phyloP scores from a whole-genome alignment of 2,329 filamentous ascomycete genomes.

The Scortechinia acanthostroma region DNA sequence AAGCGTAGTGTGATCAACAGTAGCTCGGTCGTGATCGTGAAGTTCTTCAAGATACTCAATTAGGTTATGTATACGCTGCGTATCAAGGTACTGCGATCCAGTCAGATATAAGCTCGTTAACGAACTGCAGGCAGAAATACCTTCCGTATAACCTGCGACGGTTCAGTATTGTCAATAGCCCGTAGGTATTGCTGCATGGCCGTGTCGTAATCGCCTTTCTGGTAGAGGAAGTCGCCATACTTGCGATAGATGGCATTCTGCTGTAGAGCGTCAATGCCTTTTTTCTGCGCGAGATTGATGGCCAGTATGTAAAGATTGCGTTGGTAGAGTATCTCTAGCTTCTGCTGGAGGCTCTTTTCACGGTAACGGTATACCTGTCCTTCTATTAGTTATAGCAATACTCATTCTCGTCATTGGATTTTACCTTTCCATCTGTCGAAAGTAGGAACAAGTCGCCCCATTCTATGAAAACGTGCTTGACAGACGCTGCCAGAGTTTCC shows the following conservation, averaged over 20 bases:
- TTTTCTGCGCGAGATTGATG: constrained; percentile 86
- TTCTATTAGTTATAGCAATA: constrained; percentile 84
- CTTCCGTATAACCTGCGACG: constrained; percentile 85
- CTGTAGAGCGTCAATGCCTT: constrained; percentile 71
- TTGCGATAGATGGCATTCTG: constrained; percentile 88
- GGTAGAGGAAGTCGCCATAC: constrained; percentile 90
- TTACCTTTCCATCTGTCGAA: constrained; percentile 85
- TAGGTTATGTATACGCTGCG: constrained; percentile 91
- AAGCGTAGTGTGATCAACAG: constrained; percentile 88
- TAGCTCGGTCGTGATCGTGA: constrained; percentile 87
- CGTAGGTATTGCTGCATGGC: constrained; percentile 99
- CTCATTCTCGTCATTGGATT: constrained; percentile 32
- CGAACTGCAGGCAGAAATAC: not conserved
- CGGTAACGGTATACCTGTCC: constrained; percentile 88
- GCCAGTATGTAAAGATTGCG: constrained; percentile 86
- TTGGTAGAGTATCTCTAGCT: constrained; percentile 87
- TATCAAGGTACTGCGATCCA: constrained; percentile 74
- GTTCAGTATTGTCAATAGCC: constrained; percentile 91
- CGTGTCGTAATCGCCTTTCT: constrained; percentile 90
- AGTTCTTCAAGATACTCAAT: constrained; percentile 96
- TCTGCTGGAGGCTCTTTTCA: constrained; percentile 83
- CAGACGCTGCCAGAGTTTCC: constrained; percentile 74
- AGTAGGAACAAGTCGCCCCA: constrained; percentile 92
- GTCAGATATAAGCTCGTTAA: not conserved
- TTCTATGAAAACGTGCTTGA: constrained; percentile 73